Evolutionary conservation across 306 rosid species (phyloP), one percentile per base, ranked within the genome.

Genomic region (Parietaria judaica): DNA sequence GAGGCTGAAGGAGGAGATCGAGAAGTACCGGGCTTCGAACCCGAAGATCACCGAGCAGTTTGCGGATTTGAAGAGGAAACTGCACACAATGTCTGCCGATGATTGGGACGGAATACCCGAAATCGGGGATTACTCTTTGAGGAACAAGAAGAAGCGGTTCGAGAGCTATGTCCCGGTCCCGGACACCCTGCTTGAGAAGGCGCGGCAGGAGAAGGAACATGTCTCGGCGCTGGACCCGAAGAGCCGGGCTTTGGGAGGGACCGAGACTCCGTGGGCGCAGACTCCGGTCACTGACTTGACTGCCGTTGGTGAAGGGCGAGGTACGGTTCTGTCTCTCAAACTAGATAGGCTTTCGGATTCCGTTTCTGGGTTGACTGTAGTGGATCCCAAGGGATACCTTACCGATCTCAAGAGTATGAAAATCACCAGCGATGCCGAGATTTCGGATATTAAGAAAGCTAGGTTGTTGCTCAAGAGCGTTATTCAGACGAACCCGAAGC

Each of bases 221-320:
- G 90, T 90, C 13, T 84, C 88, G 0, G 90, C 94, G 3, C 74
- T 90, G 79, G 95, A 90, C 72, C 97, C 97, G 0, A 90, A 90
- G 81, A 90, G 90, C 60, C 74, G 95, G 54, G 76, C 81, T 0
- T 85, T 79, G 0, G 76, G 84, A 3, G 97, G 97, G 10, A 76
- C 87, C 1, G 97, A 86, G 70, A 89, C 95, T 10, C 95, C 92
- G 0, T 89, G 84, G 89, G 66, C 83, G 2, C 97, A 89, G 51
- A 86, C 92, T 3, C 97, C 97, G 0, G 95, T 86, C n/a, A 89
- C 95, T 3, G 95, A 90, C 74, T 79, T 90, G 80, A 90, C 97
- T 17, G 97, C 90, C 0, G 97, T 86, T 8, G 97, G 95, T 14
- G 94, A 90, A 73, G 97, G 97, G 11, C 84, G 97, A 65, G 89